Base-by-base conservation (phyloP, 164 flowering plant genomes). In the Stephania yunnanensis region DNA sequence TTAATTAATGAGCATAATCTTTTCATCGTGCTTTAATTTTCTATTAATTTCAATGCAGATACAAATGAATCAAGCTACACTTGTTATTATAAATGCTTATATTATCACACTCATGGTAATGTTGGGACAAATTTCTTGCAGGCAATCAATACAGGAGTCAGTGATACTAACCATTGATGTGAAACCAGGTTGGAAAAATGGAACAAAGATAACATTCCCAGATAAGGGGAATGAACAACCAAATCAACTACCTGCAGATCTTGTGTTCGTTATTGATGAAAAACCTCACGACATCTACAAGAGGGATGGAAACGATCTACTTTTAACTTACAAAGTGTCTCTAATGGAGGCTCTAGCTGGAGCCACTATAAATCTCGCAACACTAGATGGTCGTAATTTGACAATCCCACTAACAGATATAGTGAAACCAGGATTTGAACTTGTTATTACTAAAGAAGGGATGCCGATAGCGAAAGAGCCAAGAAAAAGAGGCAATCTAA, bases 121-220 rank as follows among this genome's bases (percentile, higher is more conserved):
- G 66, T n/a, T 61, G 25, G 19, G 3, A 44, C 10, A 12, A 66
- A 17, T 19, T 46, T 12, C 61, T 46, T 36, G 46, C 84, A 84
- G 86, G n/a, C 81, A 72, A 17, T 30, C 71, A 31, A 77, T 71
- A 20, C 76, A 78, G 1, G 86, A 84, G 52, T 68, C 83, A 63
- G 97, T 90, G 83, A 85, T 90, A 44, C 65, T 92, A 46, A 85
- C 90, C 0, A 89, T 92, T 22, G 83, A 88, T 15, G 84, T 89
- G 30, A 90, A 90, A 78, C 94, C 94, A 2, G 97, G 97, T 7
- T 92, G 94, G 94, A 89, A 92, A 79, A 90, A 88, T 76, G 94
- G 97, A 7, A 92, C 92, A 20, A 90, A 90, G 84, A 90, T 90
- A 77, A 88, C 91, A 5, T 92, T 90, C 76, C 92, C 94, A 17